phyloP scores from a whole-genome alignment of 2,329 filamentous ascomycete species.

The Stagonosporopsis tanaceti region DNA sequence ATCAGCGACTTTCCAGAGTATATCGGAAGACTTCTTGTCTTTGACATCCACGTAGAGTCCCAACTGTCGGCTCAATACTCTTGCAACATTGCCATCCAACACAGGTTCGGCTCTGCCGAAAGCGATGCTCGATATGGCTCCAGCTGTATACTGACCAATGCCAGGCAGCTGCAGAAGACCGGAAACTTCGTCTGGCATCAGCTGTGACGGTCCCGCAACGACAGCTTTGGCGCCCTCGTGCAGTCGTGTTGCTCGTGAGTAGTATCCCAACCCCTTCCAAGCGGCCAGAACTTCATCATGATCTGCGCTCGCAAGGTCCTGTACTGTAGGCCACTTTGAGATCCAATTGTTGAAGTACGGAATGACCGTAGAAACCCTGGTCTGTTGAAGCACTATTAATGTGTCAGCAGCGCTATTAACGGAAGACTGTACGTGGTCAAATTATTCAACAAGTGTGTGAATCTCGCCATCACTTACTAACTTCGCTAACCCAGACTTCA shows the following conservation, averaged over 20 bases:
- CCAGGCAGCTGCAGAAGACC: conserved; percentile 63
- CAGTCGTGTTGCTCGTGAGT: conserved; percentile 68
- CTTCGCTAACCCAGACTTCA: conserved; percentile 72
- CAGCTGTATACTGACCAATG: conserved; percentile 69
- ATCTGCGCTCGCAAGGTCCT: conserved; percentile 62
- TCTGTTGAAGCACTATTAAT: conserved; percentile 66
- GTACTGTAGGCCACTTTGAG: conserved; percentile 66
- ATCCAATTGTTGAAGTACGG: conserved; percentile 72
- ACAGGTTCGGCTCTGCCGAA: conserved; percentile 67
- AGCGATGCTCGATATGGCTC: conserved; percentile 69
- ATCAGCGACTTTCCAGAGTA: conserved; percentile 67
- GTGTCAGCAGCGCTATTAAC: not conserved
- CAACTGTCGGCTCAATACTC: conserved; percentile 68
- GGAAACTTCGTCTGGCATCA: conserved; percentile 57
- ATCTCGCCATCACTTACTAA: conserved; percentile 53
- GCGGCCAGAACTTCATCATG: conserved; percentile 65
- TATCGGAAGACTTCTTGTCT: conserved; percentile 61
- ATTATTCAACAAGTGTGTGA: conserved; percentile 9
- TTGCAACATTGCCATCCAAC: conserved; percentile 70
- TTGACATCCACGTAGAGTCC: conserved; percentile 66
- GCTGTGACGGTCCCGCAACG: conserved; percentile 31
- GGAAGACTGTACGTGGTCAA: conserved; percentile 26
- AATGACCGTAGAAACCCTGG: conserved; percentile 67
- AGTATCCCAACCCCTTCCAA: conserved; percentile 71
- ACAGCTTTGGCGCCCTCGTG: conserved; percentile 65